Evolutionary conservation across 148 eudicot genomes (phyloP), one percentile per base, ranked within the genome.

Genomic region (Polygonum aviculare): DNA sequence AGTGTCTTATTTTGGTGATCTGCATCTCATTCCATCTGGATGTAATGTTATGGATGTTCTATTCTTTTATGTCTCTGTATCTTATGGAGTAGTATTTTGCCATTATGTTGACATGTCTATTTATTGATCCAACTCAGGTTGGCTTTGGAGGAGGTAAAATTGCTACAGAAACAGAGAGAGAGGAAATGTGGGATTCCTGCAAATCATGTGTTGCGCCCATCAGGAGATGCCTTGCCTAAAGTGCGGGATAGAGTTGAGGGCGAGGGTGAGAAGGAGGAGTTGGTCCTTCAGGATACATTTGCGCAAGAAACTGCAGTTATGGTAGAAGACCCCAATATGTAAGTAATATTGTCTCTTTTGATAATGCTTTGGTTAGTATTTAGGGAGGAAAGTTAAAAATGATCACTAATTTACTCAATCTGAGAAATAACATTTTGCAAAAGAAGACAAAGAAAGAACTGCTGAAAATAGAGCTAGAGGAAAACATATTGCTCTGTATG

Each of bases 261-360:
- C 41, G 96, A 87, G 79, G 94, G 87, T n/a, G 97, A 93, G 79
- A 90, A 92, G 78, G 98, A 94, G 70, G 98, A 94, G 65, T 83
- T 94, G 83, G 98, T 94, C 52, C 85, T 94, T 81, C 98, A 94
- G 82, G 98, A 94, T 80, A 94, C 98, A 33, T 94, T 94, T 86
- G 98, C 98, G 15, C 93, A 86, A 78, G 98, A 94, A 85, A 94
- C 98, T 81, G 98, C 98, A 84, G 98, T 94, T 80, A 81, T 89
- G 93, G 89, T 87, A n/a, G 98, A 94, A 87, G 98, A 94, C 76
- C 98, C 98, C 47, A 92, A 90, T 83, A 91, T 94, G 98, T 94
- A 85, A 77, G 75, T 65, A 74, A 4, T 52, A 48, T 67, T 47
- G 18, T 14, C 19, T n/a, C 73, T 16, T 71, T 48, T 35, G 31